phyloP scores from a whole-genome alignment of 2,329 filamentous ascomycete genomes.

The Fusarium buxicola region DNA sequence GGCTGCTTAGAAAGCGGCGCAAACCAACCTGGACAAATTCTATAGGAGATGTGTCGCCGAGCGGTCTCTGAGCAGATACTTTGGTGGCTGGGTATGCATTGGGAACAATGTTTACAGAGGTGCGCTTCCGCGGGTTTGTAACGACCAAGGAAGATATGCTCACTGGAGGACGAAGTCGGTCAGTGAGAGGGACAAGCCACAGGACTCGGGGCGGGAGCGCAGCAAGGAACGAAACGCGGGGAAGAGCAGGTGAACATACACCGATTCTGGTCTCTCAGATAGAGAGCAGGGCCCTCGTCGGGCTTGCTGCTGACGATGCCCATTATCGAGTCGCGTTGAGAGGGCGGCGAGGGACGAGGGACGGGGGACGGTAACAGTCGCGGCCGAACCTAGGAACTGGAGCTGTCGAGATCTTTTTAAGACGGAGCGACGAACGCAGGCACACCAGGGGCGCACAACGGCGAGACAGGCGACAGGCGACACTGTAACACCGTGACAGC shows the following conservation, averaged over 20 bases:
- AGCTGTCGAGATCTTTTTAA: slow-evolving; percentile 47
- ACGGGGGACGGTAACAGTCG: slow-evolving; percentile 38
- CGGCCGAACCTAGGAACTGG: slow-evolving; percentile 31
- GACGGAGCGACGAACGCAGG: slow-evolving; percentile 34
- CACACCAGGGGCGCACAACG: slow-evolving; percentile 38
- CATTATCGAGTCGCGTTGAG: slow-evolving; percentile 69
- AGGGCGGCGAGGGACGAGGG: slow-evolving; percentile 32
- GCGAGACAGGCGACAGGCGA: slow-evolving; percentile 40
- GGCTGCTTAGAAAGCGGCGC: slow-evolving; percentile 28
- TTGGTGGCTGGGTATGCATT: slow-evolving; percentile 89
- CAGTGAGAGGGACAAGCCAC: slow-evolving; percentile 35
- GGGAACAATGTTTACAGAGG: slow-evolving; percentile 80
- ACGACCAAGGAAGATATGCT: slow-evolving; percentile 86
- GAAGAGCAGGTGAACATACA: slow-evolving; percentile 67
- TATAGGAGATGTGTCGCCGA: slow-evolving; percentile 79
- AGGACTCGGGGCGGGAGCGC: slow-evolving; percentile 21
- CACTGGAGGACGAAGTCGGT: slow-evolving; percentile 66
- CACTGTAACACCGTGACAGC: slow-evolving; percentile 43
- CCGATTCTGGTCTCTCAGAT: slow-evolving; percentile 90
- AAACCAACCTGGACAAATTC: slow-evolving; percentile 89
- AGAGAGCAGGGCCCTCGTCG: slow-evolving; percentile 84
- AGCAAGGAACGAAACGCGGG: slow-evolving; percentile 21
- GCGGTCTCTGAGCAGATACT: slow-evolving; percentile 77
- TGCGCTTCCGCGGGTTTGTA: slow-evolving; percentile 81
- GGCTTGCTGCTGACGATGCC: slow-evolving; percentile 90